Evolutionary conservation across 1,284 basidiomycete species (phyloP), one percentile per base, ranked within the genome.

Genomic region (Phaffia rhodozyma): DNA sequence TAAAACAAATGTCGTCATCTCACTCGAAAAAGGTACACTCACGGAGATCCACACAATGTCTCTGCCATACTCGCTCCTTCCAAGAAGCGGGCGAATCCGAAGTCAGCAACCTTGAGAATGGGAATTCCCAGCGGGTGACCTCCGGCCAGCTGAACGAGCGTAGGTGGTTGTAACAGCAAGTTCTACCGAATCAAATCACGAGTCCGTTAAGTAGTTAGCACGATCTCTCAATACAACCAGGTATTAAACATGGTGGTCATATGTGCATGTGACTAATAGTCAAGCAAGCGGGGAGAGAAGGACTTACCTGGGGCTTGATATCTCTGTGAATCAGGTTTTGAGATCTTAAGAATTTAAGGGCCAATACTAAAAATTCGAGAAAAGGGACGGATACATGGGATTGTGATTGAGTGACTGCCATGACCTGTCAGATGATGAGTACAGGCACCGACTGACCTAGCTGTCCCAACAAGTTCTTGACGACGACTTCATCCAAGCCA

Each of bases 41-140:
- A 91, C 85, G 96, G 94, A 25, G 92, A 97, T 9, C 96, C 94
- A 73, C 94, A 99, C 0, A 99, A 80, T 1, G 94, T 99, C 76
- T 98, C 94, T 11, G 94, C 96, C 82, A 98, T 84, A 79, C 91
- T 87, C 4, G 91, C 86, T 55, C 87, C 88, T 0, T 93, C 91
- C 7, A 99, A 79, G 43, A 87, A 88, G 18, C 96, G 83, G 0
- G 96, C 96, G 71, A 99, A 99, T 0, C 94, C 94, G 75, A 99
- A 98, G 75, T 99, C 94, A 29, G 94, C 96, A 5, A 97, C 85
- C 75, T 96, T 94, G 69, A 97, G 83, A n/a, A 96, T 83, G 0
- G 92, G 92, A 0, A 96, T 87, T 20, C 93, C 92, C 1, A 87
- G 75, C 0, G 92, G 91, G 75, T 97, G 91, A 1, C 93, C 92